Conservation (phyloP, 2,329 filamentous ascomycete genomes). For the Ambrosiella xylebori region DNA sequence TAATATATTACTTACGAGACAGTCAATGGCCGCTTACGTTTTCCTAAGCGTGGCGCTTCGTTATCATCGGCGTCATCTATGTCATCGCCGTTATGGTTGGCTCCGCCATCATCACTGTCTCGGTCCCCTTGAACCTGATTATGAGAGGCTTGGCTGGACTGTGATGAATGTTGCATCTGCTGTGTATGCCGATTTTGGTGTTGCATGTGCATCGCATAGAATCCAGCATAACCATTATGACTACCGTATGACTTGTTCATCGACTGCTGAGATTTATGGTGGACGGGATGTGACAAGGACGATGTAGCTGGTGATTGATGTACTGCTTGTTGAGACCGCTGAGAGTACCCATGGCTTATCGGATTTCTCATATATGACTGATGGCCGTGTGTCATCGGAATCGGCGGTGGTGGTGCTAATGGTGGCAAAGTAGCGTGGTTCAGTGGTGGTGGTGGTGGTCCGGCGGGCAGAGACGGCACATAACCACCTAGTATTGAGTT, state of each 20-base stretch:
- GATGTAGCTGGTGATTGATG: neutral
- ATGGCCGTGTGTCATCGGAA: neutral
- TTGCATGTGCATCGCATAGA: neutral
- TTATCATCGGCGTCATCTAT: constrained; percentile 26
- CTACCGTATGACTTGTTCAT: neutral
- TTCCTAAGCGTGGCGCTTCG: constrained; percentile 28
- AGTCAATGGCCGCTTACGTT: constrained; percentile 43
- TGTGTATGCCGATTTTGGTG: neutral
- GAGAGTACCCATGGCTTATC: neutral
- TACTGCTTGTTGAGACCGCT: neutral
- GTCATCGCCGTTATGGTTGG: constrained; percentile 25
- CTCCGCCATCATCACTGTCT: constrained; percentile 32
- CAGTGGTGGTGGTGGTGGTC: neutral
- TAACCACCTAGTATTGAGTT: neutral
- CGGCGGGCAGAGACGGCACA: neutral
- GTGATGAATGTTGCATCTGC: neutral
- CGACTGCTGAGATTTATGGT: neutral
- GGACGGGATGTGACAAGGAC: neutral
- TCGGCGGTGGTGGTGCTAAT: neutral
- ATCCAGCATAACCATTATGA: neutral
- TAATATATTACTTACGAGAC: constrained; percentile 34
- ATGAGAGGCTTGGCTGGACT: neutral
- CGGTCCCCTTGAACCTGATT: constrained; percentile 16
- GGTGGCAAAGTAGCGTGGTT: neutral
- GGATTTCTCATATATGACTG: neutral